Percentiles rank a stretch among this genome's conserved stretches.
Conservation (phyloP, 306 rosid genomes). For the Trifolium pratense region DNA sequence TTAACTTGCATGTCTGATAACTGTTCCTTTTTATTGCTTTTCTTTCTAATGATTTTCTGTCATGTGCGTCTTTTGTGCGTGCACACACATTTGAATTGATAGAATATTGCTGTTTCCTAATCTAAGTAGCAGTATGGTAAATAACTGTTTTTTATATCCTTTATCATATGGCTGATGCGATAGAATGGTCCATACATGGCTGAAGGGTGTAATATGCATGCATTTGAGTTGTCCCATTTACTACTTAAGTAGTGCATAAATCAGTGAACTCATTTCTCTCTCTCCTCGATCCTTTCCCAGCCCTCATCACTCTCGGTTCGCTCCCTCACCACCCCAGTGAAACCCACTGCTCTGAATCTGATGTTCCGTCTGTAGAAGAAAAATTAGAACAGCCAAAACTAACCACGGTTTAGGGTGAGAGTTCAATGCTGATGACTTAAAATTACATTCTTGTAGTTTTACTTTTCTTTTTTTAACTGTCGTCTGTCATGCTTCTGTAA, state of each 20-base stretch:
- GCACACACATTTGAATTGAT: constrained; percentile 10
- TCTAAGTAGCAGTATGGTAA: not conserved
- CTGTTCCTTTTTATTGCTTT: constrained; percentile 21
- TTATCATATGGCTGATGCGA: not conserved
- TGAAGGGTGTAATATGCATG: not conserved
- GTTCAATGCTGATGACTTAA: not conserved
- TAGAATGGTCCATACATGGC: not conserved
- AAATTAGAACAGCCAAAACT: not conserved
- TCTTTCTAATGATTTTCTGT: constrained; percentile 7
- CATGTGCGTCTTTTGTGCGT: not conserved
- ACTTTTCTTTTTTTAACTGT: not conserved
- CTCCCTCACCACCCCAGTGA: not conserved
- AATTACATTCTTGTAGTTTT: too few relatives aligned
- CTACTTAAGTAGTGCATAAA: not conserved
- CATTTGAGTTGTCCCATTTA: not conserved
- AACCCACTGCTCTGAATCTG: not conserved
- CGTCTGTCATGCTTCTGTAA: not conserved
- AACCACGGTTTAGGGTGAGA: not conserved
- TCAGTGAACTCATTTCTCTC: not conserved
- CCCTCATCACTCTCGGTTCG: too few relatives aligned
- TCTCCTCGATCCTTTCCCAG: not conserved
- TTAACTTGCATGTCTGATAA: constrained; percentile 41
- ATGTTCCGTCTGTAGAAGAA: not conserved
- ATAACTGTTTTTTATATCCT: not conserved
- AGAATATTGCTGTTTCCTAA: not conserved